These are phyloP conservation scores for Sindora glabra DNA, from an alignment of 306 rosid genomes.

Conservation along the genomic window DNA sequence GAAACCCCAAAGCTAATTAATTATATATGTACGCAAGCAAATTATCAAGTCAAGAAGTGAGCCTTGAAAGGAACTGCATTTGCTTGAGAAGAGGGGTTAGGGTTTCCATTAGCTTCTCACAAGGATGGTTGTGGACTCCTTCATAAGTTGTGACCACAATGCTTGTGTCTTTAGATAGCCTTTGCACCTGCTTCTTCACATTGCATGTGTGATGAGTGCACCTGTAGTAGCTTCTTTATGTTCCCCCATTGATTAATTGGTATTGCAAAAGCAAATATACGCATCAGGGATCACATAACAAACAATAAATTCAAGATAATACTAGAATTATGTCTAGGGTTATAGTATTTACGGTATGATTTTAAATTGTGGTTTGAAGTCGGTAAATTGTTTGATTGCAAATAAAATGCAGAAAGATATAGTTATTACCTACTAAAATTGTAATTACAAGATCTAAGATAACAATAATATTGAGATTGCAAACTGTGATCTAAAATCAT, in stretches of 20 bases:
- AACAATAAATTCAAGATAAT: too few relatives aligned
- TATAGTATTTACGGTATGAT: too few relatives aligned
- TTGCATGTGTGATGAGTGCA: slow-evolving; percentile 92
- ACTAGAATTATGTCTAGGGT: too few relatives aligned
- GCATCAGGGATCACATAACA: too few relatives aligned
- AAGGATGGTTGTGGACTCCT: slow-evolving; percentile 89
- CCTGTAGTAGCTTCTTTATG: slow-evolving; percentile 79
- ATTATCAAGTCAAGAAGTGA: not conserved
- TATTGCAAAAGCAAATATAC: too few relatives aligned
- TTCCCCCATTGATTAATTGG: not conserved
- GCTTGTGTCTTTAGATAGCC: slow-evolving; percentile 77
- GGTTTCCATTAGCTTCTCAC: slow-evolving; percentile 88
- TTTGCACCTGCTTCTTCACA: slow-evolving; percentile 92
- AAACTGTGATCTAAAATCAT: too few relatives aligned
- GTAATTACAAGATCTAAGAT: too few relatives aligned
- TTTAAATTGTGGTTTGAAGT: too few relatives aligned
- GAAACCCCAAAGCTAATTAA: not conserved
- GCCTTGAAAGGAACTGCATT: slow-evolving; percentile 66
- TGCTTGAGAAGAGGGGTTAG: slow-evolving; percentile 86
- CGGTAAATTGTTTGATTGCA: too few relatives aligned
- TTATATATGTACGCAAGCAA: not conserved
- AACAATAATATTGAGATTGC: too few relatives aligned
- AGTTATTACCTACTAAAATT: too few relatives aligned
- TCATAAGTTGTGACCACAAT: slow-evolving; percentile 89
- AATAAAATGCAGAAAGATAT: too few relatives aligned